Conservation (phyloP, 73 alveolate species). For the Paramecium sonneborni region DNA sequence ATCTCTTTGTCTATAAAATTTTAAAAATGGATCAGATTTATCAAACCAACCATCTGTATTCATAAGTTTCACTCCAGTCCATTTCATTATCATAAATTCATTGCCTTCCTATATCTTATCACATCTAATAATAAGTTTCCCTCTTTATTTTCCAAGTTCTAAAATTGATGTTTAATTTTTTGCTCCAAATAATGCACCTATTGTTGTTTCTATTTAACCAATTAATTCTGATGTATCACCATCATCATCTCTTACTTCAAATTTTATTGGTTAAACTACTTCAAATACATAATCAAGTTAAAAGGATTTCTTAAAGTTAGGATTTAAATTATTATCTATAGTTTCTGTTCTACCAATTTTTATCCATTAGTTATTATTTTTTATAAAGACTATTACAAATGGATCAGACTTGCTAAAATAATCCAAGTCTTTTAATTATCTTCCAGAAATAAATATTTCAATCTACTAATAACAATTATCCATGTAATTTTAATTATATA, state of each 20-base stretch:
- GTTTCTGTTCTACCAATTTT: constrained; percentile 73
- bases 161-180: constrained; percentile 61
- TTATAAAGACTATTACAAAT: constrained; percentile 49
- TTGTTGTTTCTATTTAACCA: constrained; percentile 63
- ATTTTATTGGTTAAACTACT: background rate
- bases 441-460: constrained; percentile 68
- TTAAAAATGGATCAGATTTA: constrained; percentile 66
- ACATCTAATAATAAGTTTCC: constrained; percentile 28
- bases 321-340: constrained; percentile 70
- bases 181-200: constrained; percentile 72
- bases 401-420: constrained; percentile 71
- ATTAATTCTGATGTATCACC: constrained; percentile 58
- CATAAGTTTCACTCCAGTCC: constrained; percentile 58
- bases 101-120: constrained; percentile 32
- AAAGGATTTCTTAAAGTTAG: constrained; percentile 69
- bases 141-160: constrained; percentile 36
- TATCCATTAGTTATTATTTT: constrained; percentile 29
- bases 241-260: constrained; percentile 59
- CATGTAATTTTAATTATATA: constrained; percentile 3
- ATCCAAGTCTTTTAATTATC: constrained; percentile 75
- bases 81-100: background rate
- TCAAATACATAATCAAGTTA: constrained; percentile 58
- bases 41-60: constrained; percentile 62
- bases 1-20: constrained; percentile 53
- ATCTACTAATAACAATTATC: constrained; percentile 52